A percentile compares a stretch with the other conserved stretches of the same genome.
phyloP scores from a whole-genome alignment of 2,329 filamentous ascomycete genomes.

The Exutisphaerella laricina region DNA sequence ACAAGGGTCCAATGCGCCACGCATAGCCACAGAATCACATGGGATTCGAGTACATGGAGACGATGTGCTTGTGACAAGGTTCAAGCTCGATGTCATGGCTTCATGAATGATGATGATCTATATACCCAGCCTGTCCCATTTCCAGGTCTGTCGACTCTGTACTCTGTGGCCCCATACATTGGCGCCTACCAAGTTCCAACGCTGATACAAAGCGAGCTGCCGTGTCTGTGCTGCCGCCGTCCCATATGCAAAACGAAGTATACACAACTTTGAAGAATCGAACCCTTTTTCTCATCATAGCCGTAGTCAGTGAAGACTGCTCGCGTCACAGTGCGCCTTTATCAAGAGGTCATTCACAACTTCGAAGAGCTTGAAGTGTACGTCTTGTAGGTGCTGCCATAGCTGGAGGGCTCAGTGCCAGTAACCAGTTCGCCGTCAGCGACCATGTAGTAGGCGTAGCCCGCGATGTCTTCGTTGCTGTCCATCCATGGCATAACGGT shows the following conservation, averaged over 20 bases:
- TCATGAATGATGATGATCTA: neutral
- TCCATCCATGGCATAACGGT: constrained; percentile 46
- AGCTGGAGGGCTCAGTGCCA: constrained; percentile 28
- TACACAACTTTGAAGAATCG: neutral
- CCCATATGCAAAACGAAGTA: neutral
- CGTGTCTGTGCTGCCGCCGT: neutral
- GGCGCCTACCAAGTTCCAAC: too few relatives aligned
- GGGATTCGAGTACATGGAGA: too few relatives aligned
- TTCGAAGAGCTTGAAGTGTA: constrained; percentile 13
- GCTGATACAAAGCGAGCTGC: neutral
- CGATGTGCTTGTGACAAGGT: too few relatives aligned
- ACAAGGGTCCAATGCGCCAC: too few relatives aligned
- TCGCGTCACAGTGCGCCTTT: too few relatives aligned
- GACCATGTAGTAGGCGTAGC: constrained; percentile 38
- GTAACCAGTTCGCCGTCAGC: constrained; percentile 32
- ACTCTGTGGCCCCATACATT: neutral
- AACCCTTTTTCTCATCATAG: too few relatives aligned
- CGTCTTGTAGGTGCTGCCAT: constrained; percentile 29
- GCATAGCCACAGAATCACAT: too few relatives aligned
- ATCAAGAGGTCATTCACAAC: too few relatives aligned
- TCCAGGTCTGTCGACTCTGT: constrained; percentile 5
- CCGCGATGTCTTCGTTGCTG: constrained; percentile 34
- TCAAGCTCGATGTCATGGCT: too few relatives aligned
- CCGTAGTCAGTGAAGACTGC: neutral
- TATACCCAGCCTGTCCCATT: neutral